phyloP scores from a whole-genome alignment of 2,329 filamentous ascomycete genomes.

The Boeremia exigua region DNA sequence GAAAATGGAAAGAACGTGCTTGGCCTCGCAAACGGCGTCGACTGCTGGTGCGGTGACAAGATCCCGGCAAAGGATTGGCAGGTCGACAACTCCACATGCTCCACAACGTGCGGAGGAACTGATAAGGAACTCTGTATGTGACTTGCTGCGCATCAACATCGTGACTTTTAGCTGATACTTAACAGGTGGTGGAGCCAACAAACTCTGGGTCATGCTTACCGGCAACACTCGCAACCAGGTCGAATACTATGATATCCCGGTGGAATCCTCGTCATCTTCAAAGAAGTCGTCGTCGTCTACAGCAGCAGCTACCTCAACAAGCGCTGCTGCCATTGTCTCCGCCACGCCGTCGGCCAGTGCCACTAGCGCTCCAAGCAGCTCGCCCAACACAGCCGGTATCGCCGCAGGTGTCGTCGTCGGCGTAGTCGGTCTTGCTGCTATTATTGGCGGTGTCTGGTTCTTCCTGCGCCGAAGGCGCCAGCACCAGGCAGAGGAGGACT shows the following conservation, averaged over 20 bases:
- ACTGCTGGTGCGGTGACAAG: slow-evolving; percentile 76
- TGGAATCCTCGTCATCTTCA: slow-evolving; percentile 28
- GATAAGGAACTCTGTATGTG: slow-evolving; percentile 67
- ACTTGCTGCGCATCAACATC: neutral
- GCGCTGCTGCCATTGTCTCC: slow-evolving; percentile 29
- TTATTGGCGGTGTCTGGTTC: slow-evolving; percentile 74
- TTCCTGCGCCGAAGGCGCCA: slow-evolving; percentile 78
- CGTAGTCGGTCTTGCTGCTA: slow-evolving; percentile 70
- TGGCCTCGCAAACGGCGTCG: slow-evolving; percentile 64
- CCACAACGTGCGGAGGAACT: slow-evolving; percentile 69
- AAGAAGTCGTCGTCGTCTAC: slow-evolving; percentile 24
- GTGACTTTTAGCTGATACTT: slow-evolving; percentile 25
- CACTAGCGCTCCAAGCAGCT: slow-evolving; percentile 18
- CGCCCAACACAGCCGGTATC: slow-evolving; percentile 79
- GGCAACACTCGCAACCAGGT: slow-evolving; percentile 52
- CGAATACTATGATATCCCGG: slow-evolving; percentile 38
- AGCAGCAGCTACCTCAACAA: slow-evolving; percentile 21
- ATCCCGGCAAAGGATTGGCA: slow-evolving; percentile 66
- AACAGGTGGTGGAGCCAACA: slow-evolving; percentile 64
- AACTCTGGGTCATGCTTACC: slow-evolving; percentile 60
- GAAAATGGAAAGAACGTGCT: slow-evolving; percentile 61
- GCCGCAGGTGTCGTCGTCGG: slow-evolving; percentile 88
- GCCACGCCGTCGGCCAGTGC: slow-evolving; percentile 52
- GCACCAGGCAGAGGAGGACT: slow-evolving; percentile 80
- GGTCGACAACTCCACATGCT: slow-evolving; percentile 67